Evolutionary conservation across 2,329 filamentous ascomycete genomes (phyloP).

Genomic region (Daldinia sp.): DNA sequence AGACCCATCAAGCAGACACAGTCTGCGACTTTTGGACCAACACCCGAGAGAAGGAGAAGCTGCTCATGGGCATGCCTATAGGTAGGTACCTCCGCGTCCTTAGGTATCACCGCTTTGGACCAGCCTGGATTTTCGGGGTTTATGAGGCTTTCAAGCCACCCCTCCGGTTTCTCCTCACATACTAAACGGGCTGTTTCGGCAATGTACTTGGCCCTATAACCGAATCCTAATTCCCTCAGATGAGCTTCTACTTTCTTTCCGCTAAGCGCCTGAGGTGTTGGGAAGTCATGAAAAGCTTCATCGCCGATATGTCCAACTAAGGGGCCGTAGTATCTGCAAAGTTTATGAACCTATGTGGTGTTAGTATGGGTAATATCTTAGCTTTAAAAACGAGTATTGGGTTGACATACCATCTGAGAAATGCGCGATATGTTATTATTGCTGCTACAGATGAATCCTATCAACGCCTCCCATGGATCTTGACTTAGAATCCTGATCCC

Average conservation of each 20-base stretch:
- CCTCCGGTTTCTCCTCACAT: conserved; percentile 71
- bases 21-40: conserved; percentile 96
- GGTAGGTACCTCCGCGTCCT: conserved; percentile 65
- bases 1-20: conserved; percentile 97
- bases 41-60: conserved; percentile 83
- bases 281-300: conserved; percentile 88
- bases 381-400: background rate
- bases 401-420: conserved; percentile 81
- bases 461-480: conserved; percentile 93
- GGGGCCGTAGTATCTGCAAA: conserved; percentile 87
- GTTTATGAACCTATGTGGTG: conserved; percentile 76
- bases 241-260: conserved; percentile 81
- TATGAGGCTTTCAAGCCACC: conserved; percentile 82
- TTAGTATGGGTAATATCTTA: conserved; percentile 25
- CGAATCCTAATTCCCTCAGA: conserved; percentile 87
- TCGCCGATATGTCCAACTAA: conserved; percentile 77
- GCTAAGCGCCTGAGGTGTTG: conserved; percentile 78
- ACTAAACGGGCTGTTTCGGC: conserved; percentile 85
- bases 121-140: conserved; percentile 79
- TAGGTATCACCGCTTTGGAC: conserved; percentile 62
- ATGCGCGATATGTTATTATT: conserved; percentile 98
- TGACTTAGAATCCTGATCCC: conserved; percentile 94
- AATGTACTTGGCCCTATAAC: conserved; percentile 94
- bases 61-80: conserved; percentile 86
- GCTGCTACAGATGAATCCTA: conserved; percentile 97